These are phyloP conservation scores for Penicillium sp. DNA, from an alignment of 2,329 filamentous ascomycete species.

Conservation along the genomic window DNA sequence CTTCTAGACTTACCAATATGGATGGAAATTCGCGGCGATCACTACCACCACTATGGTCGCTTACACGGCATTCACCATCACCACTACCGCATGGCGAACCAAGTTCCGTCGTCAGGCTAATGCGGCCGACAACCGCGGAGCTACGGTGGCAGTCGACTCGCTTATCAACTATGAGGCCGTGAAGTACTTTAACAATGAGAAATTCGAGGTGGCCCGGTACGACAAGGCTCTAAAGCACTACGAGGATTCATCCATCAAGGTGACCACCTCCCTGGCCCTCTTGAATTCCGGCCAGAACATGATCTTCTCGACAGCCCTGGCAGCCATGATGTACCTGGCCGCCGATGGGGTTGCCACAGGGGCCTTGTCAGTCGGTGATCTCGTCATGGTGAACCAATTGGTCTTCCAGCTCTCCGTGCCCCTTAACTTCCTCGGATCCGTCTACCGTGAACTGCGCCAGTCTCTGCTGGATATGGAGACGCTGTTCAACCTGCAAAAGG, in stretches of 20 bases:
- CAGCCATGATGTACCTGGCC: constrained; percentile 97
- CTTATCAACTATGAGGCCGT: constrained; percentile 99
- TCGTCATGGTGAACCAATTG: constrained; percentile 98
- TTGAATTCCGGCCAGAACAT: constrained; percentile 95
- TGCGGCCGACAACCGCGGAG: constrained; percentile 91
- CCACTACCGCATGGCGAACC: constrained; percentile 94
- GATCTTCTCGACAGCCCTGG: constrained; percentile 92
- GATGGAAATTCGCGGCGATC: constrained; percentile 84
- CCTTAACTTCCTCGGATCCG: constrained; percentile 95
- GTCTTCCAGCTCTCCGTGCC: constrained; percentile 97
- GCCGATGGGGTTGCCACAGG: constrained; percentile 84
- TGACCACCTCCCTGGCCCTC: constrained; percentile 87
- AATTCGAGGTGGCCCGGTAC: constrained; percentile 87
- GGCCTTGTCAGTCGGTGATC: constrained; percentile 82
- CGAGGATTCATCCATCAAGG: constrained; percentile 93
- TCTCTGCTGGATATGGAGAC: constrained; percentile 98
- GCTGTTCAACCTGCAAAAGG: constrained; percentile 94
- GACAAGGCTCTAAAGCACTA: constrained; percentile 83
- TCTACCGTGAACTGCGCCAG: constrained; percentile 93
- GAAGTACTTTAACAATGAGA: constrained; percentile 99
- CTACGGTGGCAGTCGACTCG: constrained; percentile 92
- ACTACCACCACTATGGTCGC: constrained; percentile 88
- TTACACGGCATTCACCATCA: constrained; percentile 96
- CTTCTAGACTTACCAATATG: constrained; percentile 82
- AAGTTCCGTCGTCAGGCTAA: constrained; percentile 95